These are phyloP conservation scores for Leptosphaerulina australis DNA, from an alignment of 2,329 filamentous ascomycete genomes.

Conservation along the genomic window DNA sequence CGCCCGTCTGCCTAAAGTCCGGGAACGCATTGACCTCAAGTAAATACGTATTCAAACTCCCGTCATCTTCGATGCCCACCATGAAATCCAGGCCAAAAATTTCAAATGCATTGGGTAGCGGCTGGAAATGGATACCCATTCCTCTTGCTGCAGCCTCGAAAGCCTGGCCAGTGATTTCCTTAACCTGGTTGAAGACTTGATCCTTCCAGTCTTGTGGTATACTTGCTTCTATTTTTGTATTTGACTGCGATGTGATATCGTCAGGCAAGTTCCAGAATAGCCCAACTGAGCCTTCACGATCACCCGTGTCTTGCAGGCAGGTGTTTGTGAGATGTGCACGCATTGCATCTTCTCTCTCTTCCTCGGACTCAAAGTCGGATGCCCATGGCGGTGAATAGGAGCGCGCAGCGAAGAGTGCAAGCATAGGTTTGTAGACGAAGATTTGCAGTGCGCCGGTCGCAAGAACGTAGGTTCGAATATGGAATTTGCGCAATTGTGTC, in stretches of 20 bases:
- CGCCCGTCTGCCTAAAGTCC: slow-evolving; percentile 91
- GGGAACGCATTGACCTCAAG: slow-evolving; percentile 96
- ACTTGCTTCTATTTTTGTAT: slow-evolving; percentile 4
- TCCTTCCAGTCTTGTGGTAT: slow-evolving; percentile 56
- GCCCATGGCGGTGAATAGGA: slow-evolving; percentile 71
- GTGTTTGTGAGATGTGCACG: slow-evolving; percentile 91
- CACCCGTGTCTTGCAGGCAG: slow-evolving; percentile 72
- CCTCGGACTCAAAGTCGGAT: slow-evolving; percentile 18
- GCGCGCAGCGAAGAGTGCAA: slow-evolving; percentile 85
- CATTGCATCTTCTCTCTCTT: slow-evolving; percentile 54
- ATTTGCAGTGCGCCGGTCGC: slow-evolving; percentile 78
- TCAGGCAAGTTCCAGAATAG: slow-evolving; percentile 74
- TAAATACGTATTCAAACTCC: slow-evolving; percentile 66
- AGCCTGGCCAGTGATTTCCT: slow-evolving; percentile 71
- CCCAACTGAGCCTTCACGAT: slow-evolving; percentile 69
- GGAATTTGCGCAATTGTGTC: slow-evolving; percentile 74
- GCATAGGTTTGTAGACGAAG: slow-evolving; percentile 88
- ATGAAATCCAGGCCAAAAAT: slow-evolving; percentile 91
- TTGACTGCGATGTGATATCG: slow-evolving; percentile 25
- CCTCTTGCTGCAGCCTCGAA: slow-evolving; percentile 85
- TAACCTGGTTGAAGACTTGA: slow-evolving; percentile 75
- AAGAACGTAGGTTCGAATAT: slow-evolving; percentile 90
- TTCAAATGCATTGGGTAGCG: slow-evolving; percentile 87
- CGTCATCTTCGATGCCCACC: slow-evolving; percentile 59
- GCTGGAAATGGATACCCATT: slow-evolving; percentile 91